Percentiles rank a stretch among this genome's conserved stretches.
phyloP scores from a whole-genome alignment of 192 early-diverging fungal species.

The Mortierella hygrophila region DNA sequence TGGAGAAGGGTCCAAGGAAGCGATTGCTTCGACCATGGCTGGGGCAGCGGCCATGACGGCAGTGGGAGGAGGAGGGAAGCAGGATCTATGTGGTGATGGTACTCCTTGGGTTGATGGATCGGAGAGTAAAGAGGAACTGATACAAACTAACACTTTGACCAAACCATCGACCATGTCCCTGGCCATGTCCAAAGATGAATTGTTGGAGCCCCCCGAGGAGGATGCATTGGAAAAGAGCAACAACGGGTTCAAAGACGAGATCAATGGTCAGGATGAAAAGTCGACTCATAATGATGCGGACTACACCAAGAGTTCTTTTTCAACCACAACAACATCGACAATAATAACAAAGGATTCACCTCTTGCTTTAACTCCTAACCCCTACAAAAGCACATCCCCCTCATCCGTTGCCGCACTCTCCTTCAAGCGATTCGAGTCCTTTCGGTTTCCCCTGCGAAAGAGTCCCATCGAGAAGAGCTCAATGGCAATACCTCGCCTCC shows the following conservation, averaged over 20 bases:
- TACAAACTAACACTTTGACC: background rate
- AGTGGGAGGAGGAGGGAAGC: background rate
- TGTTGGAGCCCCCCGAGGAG: background rate
- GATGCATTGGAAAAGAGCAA: background rate
- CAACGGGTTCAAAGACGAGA: too few relatives aligned
- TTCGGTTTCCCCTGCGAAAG: conserved; percentile 25
- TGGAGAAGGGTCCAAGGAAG: background rate
- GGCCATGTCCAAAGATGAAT: background rate
- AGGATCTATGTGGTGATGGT: background rate
- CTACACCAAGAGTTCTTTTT: background rate
- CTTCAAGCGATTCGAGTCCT: conserved; percentile 9
- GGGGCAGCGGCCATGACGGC: background rate
- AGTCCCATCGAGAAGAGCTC: conserved; percentile 1
- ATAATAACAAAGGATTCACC: background rate
- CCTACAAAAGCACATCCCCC: background rate
- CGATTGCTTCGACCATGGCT: background rate
- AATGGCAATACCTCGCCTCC: background rate
- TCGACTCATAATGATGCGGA: too few relatives aligned
- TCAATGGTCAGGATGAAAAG: too few relatives aligned
- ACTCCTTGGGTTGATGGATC: conserved; percentile 16
- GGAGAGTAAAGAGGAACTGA: background rate
- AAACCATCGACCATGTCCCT: background rate
- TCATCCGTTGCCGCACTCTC: background rate
- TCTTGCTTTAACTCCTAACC: background rate
- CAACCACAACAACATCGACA: background rate